Base-by-base conservation (phyloP, 2,329 filamentous ascomycete genomes). In the Aphanocladium album region DNA sequence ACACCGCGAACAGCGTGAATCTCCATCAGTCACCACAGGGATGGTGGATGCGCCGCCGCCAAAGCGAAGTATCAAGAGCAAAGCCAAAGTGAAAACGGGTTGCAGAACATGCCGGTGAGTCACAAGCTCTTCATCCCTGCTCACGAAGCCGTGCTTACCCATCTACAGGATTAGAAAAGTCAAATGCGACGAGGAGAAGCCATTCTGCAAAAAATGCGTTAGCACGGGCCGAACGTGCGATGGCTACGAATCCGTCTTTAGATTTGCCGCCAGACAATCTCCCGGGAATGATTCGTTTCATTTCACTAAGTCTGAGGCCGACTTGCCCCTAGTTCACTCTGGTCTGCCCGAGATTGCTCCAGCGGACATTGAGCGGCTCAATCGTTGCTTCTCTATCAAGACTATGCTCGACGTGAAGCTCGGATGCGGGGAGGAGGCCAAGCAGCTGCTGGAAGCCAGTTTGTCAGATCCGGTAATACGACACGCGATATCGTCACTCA, bases 31-130 rank as follows among this genome's bases (percentile, higher is more conserved):
- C 25, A 17, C 33, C 19, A 53, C 39, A 30, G 17, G n/a, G 23
- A n/a, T 39, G n/a, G 35, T 53, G 33, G 35, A 37, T 39, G 35
- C 50, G 14, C 19, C 19, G 19, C 21, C 19, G 12, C 33, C 16
- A 2, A 54, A 54, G 23, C 53, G 39, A 1, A 21, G 21, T 9
- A 16, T 55, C 46, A 14, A 60, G 46, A 35, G 58, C 17, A 63
- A 54, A 17, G 56, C 68, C 19, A 77, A 77, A 58, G 74, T 76
- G 17, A 78, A 77, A 62, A 77, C 74, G 16, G 76, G 75, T 52
- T 78, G 76, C 66, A 65, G 62, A 65, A 78, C 76, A 56, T 78
- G 76, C 73, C 75, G 75, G 76, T 77, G 21, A 71, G 73, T 72
- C 58, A 23, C 53, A 60, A 35, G 51, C 12, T 4, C 7, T 21